Evolutionary conservation across 352 stramenopile species (phyloP).

Genomic region (Globisporangium barbulae): DNA sequence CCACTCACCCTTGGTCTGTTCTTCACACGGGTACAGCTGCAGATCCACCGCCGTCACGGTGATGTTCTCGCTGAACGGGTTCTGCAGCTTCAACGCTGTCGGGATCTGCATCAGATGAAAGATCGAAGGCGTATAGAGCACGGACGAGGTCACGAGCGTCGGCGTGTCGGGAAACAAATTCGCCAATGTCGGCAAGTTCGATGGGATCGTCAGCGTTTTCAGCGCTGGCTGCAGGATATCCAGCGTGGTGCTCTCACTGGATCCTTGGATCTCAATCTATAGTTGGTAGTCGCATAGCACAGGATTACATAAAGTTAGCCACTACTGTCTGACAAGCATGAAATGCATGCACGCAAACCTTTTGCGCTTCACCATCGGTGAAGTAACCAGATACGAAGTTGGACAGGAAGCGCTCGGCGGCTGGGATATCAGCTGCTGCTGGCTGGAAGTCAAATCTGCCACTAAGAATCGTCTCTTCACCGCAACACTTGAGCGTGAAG

Average conservation of each 20-base stretch:
- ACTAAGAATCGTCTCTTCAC: conserved; percentile 41
- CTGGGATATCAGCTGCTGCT: conserved; percentile 20
- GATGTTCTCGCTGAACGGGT: conserved; percentile 81
- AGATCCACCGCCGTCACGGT: conserved; percentile 64
- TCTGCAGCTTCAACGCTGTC: conserved; percentile 69
- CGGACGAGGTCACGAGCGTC: conserved; percentile 70
- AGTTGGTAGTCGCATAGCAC: neutral
- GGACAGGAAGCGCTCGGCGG: conserved; percentile 62
- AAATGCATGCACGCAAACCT: conserved; percentile 31
- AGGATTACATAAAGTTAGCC: conserved; percentile 7
- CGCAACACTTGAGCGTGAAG: conserved; percentile 69
- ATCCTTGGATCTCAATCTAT: conserved; percentile 70
- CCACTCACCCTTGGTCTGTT: conserved; percentile 47
- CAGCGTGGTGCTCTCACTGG: conserved; percentile 41
- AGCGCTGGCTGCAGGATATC: conserved; percentile 69
- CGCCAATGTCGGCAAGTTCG: conserved; percentile 49
- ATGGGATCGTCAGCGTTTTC: conserved; percentile 45
- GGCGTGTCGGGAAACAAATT: conserved; percentile 66
- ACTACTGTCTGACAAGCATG: neutral
- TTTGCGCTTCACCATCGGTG: conserved; percentile 53
- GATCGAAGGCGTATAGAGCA: conserved; percentile 73
- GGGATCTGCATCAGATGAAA: conserved; percentile 67
- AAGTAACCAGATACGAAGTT: conserved; percentile 85
- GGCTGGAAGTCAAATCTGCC: conserved; percentile 68
- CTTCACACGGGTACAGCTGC: conserved; percentile 72